Evolutionary conservation across 495 filamentous ascomycete genomes (phyloP).

Genomic region (Penicillium ochrochloron): DNA sequence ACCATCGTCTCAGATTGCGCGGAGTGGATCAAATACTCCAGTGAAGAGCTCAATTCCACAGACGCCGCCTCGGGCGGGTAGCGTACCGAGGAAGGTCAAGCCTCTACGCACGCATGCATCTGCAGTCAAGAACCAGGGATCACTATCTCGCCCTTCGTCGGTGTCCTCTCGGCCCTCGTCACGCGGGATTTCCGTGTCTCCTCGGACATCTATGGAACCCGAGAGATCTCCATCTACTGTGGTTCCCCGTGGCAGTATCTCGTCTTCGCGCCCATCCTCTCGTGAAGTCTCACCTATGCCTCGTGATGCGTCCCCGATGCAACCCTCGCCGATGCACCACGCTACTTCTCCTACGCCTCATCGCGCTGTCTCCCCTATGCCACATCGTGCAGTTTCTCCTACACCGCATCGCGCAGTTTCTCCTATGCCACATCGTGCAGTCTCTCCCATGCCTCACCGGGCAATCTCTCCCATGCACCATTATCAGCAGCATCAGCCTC

Average conservation of each 20-base stretch:
- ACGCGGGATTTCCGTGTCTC: slow-evolving; percentile 36
- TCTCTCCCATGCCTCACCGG: slow-evolving; percentile 27
- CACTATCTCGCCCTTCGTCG: slow-evolving; percentile 40
- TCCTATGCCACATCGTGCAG: slow-evolving; percentile 22
- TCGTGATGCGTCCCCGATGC: slow-evolving; percentile 14
- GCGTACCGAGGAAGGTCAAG: slow-evolving; percentile 39
- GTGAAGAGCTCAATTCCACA: slow-evolving; percentile 51
- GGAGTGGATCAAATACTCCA: slow-evolving; percentile 37
- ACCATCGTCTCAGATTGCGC: slow-evolving; percentile 44
- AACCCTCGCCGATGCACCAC: slow-evolving; percentile 6
- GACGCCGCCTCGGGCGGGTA: slow-evolving; percentile 51
- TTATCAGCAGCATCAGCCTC: no score
- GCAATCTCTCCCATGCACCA: slow-evolving; percentile 11
- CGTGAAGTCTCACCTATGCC: slow-evolving; percentile 42
- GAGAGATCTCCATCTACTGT: slow-evolving; percentile 39
- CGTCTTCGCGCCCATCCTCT: slow-evolving; percentile 37
- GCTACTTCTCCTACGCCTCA: slow-evolving; percentile 9
- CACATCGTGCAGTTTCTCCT: slow-evolving; percentile 3
- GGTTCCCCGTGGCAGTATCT: slow-evolving; percentile 32
- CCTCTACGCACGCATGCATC: slow-evolving; percentile 47
- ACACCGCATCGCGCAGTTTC: slow-evolving; percentile 33
- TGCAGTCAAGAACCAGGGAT: slow-evolving; percentile 43
- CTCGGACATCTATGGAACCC: slow-evolving; percentile 32
- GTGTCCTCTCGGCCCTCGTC: slow-evolving; percentile 36
- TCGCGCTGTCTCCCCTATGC: slow-evolving; percentile 16